Evolutionary conservation across 2,329 filamentous ascomycete species (phyloP), one percentile per base, ranked within the genome.

Genomic region (Ophiostoma sp.): DNA sequence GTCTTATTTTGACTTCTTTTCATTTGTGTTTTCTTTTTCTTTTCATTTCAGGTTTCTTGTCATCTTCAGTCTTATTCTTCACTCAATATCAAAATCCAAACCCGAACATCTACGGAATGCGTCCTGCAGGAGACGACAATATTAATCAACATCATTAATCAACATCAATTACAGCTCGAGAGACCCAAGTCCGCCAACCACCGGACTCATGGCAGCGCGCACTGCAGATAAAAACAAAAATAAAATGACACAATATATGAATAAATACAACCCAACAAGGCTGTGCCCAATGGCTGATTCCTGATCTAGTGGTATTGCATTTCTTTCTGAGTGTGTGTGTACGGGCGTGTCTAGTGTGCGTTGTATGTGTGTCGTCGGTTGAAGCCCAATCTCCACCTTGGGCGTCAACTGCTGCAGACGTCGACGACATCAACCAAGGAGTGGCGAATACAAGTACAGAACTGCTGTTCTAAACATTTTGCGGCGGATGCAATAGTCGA

Each of bases 371-470:
- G 6, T 31, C 13, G 65, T 67, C 27, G 27, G 57, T 17, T 23
- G 23, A 31, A 68, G 70, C 70, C 70, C 68, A 69, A 71, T 69
- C 54, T 13, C 68, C 68, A 68, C 65, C 17, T 71, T 68, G 68
- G 70, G 68, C 67, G 36, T 7, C 48, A 57, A 71, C n/a, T 57
- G 44, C 44, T 48, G 17, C 44, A 48, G 17, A 48, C 10, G 36
- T 39, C 10, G 5, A 20, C 33, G 35, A n/a, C 36, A 7, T 41
- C 35, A 23, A 17, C 35, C 62, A 35, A 31, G 6, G 31, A 64
- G 62, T 65, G 62, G 62, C 62, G 23, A 65, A 41, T 27, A 13
- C 35, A 60, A 27, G 13, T 11, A 5, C 27, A 33, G 23, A 35
- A 35, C 27, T 20, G 15, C 17, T 20, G 31, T 7, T 27, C 27